Base-by-base conservation (phyloP, 768 basidiomycete species). In the Trametes cingulata region DNA sequence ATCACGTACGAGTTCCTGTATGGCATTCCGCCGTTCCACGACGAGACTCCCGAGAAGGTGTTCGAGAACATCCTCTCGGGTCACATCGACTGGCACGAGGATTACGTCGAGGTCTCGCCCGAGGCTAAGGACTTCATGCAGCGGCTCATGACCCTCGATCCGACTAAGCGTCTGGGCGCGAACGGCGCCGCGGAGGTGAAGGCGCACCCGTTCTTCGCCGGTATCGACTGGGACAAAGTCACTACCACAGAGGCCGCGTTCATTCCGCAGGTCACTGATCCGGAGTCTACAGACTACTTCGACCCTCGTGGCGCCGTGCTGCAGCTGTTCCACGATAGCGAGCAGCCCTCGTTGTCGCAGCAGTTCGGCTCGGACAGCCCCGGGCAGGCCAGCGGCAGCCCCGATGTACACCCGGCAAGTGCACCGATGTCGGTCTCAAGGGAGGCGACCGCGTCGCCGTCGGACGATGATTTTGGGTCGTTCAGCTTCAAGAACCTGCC, bases 201-300 rank as follows among this genome's bases (percentile, higher is more conserved):
- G 76, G 78, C 79, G 0, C 97, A 99, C 71, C 87, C 93, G 0
- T 95, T 94, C 79, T 90, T 99, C 69, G 78, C 83, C 46, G 91
- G 85, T 35, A 90, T 98, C 63, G 91, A 98, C 62, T 99, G 97
- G 97, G 86, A 92, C 57, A 88, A 90, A 59, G 86, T 99, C 54
- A 91, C 92, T 8, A 85, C 85, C 8, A 85, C 86, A 6, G 91
- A 96, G 74, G 94, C 95, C 10, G 91, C 89, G 33, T 99, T 99
- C 77, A 93, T 98, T 52, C 97, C 97, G 47, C 90, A 95, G 69
- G 86, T 97, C 35, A 85, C 90, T 14, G 95, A 98, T 74, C 95
- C 95, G 4, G 95, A 98, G 75, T 96, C 94, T 20, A 99, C 97
- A n/a, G 97, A 99, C 73, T 99, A 99, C 76, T 99, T 99, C 68